These are phyloP conservation scores for Fomitopsis serialis DNA, from an alignment of 768 basidiomycete genomes.

Conservation along the genomic window DNA sequence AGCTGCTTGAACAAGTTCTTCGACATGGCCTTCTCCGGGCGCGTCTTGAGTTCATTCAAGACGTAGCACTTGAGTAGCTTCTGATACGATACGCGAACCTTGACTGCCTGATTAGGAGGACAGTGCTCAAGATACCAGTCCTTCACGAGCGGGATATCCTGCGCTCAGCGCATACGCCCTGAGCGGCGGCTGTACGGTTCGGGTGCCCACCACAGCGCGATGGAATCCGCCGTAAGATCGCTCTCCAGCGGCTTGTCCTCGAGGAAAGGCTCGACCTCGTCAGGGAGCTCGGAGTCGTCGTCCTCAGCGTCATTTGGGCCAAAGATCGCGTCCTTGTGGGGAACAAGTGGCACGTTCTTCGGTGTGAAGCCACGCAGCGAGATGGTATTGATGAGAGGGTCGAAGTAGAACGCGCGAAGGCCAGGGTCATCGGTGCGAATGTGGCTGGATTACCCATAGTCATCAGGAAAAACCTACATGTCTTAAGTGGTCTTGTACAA, in stretches of 20 bases:
- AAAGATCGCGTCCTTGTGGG: constrained; percentile 92
- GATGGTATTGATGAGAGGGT: constrained; percentile 96
- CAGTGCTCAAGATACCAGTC: constrained; percentile 99
- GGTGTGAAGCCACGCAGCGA: constrained; percentile 82
- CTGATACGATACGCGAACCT: constrained; percentile 98
- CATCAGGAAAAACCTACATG: too few species aligned
- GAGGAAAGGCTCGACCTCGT: constrained; percentile 74
- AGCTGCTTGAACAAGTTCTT: constrained; percentile 94
- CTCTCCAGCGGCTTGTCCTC: constrained; percentile 75
- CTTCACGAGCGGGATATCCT: constrained; percentile 94
- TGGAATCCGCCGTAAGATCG: constrained; percentile 91
- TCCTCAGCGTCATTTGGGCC: constrained; percentile 83
- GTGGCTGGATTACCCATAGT: too few species aligned
- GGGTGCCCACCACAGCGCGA: constrained; percentile 98
- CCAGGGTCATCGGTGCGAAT: constrained; percentile 99
- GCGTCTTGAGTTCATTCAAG: constrained; percentile 85
- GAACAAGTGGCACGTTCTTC: constrained; percentile 75
- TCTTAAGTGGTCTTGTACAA: too few species aligned
- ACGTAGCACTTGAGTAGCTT: constrained; percentile 96
- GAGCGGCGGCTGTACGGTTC: constrained; percentile 92
- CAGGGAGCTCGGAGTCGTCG: constrained; percentile 84
- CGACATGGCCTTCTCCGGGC: constrained; percentile 93
- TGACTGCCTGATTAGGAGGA: constrained; percentile 92
- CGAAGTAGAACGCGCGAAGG: constrained; percentile 97
- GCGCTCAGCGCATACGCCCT: constrained; percentile 88